A percentile compares a stretch with the other conserved stretches of the same genome.
These are phyloP conservation scores for Blastosporella zonata DNA, from an alignment of 1,284 basidiomycete species.

Conservation along the genomic window DNA sequence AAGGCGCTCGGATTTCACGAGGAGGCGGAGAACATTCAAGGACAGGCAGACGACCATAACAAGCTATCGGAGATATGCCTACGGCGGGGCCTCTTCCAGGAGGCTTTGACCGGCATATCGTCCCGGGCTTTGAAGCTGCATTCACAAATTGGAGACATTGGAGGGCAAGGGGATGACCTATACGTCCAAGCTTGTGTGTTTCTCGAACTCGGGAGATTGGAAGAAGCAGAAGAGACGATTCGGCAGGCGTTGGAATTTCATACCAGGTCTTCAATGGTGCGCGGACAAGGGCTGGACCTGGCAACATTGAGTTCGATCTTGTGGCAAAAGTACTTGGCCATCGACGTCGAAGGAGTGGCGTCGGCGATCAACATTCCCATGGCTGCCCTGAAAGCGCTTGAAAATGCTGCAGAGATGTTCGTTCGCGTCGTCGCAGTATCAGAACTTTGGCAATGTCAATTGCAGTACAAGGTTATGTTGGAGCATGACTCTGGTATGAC, in stretches of 20 bases:
- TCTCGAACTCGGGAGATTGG: slow-evolving; percentile 18
- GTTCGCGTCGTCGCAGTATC: not conserved
- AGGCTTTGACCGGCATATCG: slow-evolving; percentile 15
- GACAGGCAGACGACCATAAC: slow-evolving; percentile 25
- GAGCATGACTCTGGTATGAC: not conserved
- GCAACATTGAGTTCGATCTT: slow-evolving; percentile 19
- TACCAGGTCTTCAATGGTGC: slow-evolving; percentile 11
- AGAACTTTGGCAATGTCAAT: slow-evolving; percentile 1
- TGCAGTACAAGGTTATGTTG: not conserved
- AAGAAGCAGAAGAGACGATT: slow-evolving; percentile 20
- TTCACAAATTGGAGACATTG: slow-evolving; percentile 21
- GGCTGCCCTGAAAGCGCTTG: slow-evolving; percentile 1
- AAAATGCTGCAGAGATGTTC: slow-evolving; percentile 3
- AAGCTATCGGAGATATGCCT: slow-evolving; percentile 20
- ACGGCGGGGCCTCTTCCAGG: slow-evolving; percentile 11
- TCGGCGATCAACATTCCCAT: not conserved
- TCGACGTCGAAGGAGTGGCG: not conserved
- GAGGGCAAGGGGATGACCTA: slow-evolving; percentile 19
- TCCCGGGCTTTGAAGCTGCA: slow-evolving; percentile 22
- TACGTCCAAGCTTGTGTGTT: slow-evolving; percentile 23
- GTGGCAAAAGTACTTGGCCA: slow-evolving; percentile 9
- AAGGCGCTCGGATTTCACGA: slow-evolving; percentile 21
- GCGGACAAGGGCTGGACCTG: slow-evolving; percentile 19
- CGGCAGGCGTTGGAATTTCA: slow-evolving; percentile 22
- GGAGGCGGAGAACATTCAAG: slow-evolving; percentile 23